phyloP scores from a whole-genome alignment of 331 rosid species.

The Malus hybrid region DNA sequence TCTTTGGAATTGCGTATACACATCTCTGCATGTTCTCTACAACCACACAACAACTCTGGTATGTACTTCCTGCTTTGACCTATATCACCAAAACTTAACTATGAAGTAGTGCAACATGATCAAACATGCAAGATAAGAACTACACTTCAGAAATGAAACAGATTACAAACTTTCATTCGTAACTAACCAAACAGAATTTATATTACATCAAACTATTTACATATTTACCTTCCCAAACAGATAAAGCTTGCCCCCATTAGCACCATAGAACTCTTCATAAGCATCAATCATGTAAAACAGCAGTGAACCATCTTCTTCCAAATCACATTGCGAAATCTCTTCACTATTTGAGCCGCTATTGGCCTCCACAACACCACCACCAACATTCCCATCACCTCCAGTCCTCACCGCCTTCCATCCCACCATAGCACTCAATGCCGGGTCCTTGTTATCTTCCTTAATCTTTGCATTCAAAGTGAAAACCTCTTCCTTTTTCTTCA shows the following conservation, averaged over 20 bases:
- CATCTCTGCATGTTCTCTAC: constrained; percentile 87
- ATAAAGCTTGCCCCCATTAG: constrained; percentile 64
- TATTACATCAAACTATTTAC: neutral
- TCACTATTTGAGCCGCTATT: constrained; percentile 23
- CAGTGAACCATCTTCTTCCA: constrained; percentile 57
- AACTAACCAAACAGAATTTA: neutral
- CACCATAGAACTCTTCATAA: constrained; percentile 74
- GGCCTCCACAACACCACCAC: constrained; percentile 20
- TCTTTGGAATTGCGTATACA: constrained; percentile 67
- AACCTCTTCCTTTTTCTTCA: constrained; percentile 31
- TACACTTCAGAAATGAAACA: neutral
- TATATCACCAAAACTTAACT: neutral
- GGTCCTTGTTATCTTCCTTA: constrained; percentile 35
- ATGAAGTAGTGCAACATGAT: constrained; percentile 2
- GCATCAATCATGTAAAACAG: constrained; percentile 82
- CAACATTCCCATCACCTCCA: constrained; percentile 25
- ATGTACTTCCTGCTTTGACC: constrained; percentile 68
- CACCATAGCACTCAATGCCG: constrained; percentile 52
- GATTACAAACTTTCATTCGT: neutral
- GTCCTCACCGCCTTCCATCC: constrained; percentile 67
- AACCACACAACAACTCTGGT: constrained; percentile 86
- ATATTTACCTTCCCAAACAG: constrained; percentile 83
- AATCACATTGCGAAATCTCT: constrained; percentile 34
- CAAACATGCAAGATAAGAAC: constrained; percentile 3
- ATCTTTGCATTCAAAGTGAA: constrained; percentile 69